A percentile compares a stretch with the other conserved stretches of the same genome.
These are phyloP conservation scores for Lactarius psammicola DNA, from an alignment of 768 basidiomycete genomes.

Conservation along the genomic window DNA sequence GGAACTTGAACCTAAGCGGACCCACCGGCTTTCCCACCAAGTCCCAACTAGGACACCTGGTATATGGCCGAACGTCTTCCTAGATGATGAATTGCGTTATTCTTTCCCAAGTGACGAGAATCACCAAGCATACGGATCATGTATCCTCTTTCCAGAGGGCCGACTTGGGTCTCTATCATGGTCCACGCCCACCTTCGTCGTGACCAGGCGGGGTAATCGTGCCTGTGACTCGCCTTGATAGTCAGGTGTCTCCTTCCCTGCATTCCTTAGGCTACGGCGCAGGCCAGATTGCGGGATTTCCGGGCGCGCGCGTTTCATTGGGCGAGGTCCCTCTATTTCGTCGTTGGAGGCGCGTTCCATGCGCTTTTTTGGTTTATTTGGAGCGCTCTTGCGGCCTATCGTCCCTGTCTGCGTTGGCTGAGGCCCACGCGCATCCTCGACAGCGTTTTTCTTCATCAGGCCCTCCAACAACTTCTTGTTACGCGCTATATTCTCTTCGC, in stretches of 20 bases:
- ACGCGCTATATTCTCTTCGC: slow-evolving; percentile 6
- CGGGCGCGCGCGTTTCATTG: slow-evolving; percentile 13
- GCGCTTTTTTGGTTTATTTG: slow-evolving; percentile 11
- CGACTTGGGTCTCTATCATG: slow-evolving; percentile 33
- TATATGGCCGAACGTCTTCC: slow-evolving; percentile 78
- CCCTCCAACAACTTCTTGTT: slow-evolving; percentile 13
- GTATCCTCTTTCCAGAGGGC: slow-evolving; percentile 33
- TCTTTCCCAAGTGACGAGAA: not conserved
- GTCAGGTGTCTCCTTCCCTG: slow-evolving; percentile 51
- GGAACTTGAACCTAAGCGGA: slow-evolving; percentile 1
- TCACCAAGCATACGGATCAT: slow-evolving; percentile 50
- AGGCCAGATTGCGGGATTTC: slow-evolving; percentile 32
- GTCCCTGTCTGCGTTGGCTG: slow-evolving; percentile 9
- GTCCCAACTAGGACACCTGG: slow-evolving; percentile 76
- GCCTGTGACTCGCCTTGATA: slow-evolving; percentile 45
- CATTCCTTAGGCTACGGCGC: slow-evolving; percentile 68
- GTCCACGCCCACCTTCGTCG: slow-evolving; percentile 29
- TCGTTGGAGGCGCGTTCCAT: slow-evolving; percentile 5
- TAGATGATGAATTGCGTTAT: slow-evolving; percentile 32
- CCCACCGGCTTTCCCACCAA: slow-evolving; percentile 75
- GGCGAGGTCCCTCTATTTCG: not conserved
- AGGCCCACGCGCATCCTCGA: not conserved
- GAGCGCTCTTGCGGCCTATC: slow-evolving; percentile 7
- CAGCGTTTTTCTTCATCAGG: slow-evolving; percentile 13
- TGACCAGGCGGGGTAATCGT: slow-evolving; percentile 14